phyloP scores from a whole-genome alignment of 139 green algal genomes.

The Helicosporidium sp. region DNA sequence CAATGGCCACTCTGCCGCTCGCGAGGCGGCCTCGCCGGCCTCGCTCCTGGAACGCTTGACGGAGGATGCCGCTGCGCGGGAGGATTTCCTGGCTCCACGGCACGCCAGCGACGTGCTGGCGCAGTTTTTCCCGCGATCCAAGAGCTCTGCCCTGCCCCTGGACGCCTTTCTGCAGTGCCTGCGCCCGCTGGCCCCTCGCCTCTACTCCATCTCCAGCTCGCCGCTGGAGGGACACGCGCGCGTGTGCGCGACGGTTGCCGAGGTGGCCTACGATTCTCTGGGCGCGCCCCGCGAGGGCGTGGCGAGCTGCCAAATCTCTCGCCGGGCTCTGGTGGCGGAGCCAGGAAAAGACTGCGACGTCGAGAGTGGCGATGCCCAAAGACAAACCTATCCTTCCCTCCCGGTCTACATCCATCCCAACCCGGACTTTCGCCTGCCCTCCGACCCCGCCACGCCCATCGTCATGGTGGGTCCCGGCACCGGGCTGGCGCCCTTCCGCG shows the following conservation, averaged over 20 bases:
- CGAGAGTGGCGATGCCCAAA: too few relatives aligned
- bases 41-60: constrained; percentile 4
- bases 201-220: constrained; percentile 68
- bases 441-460: constrained; percentile 37
- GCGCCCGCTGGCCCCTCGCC: constrained; percentile 56
- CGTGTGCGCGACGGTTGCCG: constrained; percentile 38
- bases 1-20: too few relatives aligned
- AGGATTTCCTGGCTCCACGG: constrained; percentile 35
- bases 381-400: too few relatives aligned
- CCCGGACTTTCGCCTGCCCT: constrained; percentile 64
- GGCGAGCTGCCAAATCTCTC: constrained; percentile 7
- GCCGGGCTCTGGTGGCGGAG: not conserved
- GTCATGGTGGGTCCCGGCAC: constrained; percentile 84
- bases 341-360: not conserved
- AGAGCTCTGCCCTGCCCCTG: constrained; percentile 9
- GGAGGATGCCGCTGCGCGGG: constrained; percentile 1
- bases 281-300: constrained; percentile 40
- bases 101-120: constrained; percentile 53
- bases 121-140: constrained; percentile 29
- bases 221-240: constrained; percentile 10
- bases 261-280: constrained; percentile 45
- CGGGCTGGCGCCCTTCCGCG: constrained; percentile 68
- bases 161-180: constrained; percentile 26
- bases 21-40: too few relatives aligned
- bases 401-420: constrained; percentile 60